Conservation (phyloP, 2,329 filamentous ascomycete species). For the Scorias spongiosa region DNA sequence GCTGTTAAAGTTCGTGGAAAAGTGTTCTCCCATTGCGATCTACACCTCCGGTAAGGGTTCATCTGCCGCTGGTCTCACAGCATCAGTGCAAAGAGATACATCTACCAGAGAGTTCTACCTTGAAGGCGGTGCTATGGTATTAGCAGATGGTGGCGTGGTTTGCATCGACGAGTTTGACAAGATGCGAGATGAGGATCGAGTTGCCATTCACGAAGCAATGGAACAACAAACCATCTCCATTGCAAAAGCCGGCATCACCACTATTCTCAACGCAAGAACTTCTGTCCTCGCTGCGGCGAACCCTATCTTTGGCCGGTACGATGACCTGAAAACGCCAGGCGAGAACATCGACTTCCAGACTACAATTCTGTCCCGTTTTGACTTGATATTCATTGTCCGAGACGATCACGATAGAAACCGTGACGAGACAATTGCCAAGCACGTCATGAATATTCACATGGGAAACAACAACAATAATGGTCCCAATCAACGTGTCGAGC, state of each 20-base stretch:
- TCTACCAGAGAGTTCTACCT: constrained; percentile 93
- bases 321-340: constrained; percentile 91
- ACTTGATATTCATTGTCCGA: constrained; percentile 98
- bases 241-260: constrained; percentile 95
- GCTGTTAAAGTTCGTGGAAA: constrained; percentile 91
- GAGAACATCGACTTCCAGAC: constrained; percentile 99
- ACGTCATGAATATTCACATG: constrained; percentile 97
- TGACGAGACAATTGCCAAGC: constrained; percentile 85
- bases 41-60: constrained; percentile 98
- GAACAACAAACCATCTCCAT: constrained; percentile 99
- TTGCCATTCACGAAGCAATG: constrained; percentile 99
- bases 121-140: constrained; percentile 95
- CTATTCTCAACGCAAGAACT: constrained; percentile 88
- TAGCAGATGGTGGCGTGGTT: constrained; percentile 90
- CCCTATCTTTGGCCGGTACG: constrained; percentile 93
- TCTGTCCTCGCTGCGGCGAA: constrained; percentile 93
- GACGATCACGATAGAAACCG: constrained; percentile 83
- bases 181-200: constrained; percentile 95
- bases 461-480: constrained; percentile 26
- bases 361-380: constrained; percentile 92
- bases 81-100: constrained; percentile 86
- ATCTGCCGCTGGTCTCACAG: constrained; percentile 90
- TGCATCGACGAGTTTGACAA: constrained; percentile 99
- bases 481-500: not conserved
- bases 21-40: constrained; percentile 88